These are phyloP conservation scores for Diaporthe sp. DNA, from an alignment of 2,329 filamentous ascomycete species.

Conservation along the genomic window DNA sequence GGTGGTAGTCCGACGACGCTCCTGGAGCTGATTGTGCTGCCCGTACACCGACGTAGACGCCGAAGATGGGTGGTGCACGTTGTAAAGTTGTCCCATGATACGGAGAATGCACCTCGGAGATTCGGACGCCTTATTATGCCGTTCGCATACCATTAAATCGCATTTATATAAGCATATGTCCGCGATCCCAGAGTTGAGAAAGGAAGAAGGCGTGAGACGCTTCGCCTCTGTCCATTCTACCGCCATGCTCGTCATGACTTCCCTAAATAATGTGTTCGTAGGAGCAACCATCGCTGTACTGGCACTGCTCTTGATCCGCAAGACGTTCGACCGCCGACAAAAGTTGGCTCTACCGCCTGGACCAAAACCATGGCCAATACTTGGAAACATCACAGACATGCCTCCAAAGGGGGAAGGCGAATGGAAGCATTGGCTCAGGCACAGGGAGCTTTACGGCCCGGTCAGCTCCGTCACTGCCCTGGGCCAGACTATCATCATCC, in stretches of 20 bases:
- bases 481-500: conserved; percentile 51
- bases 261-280: background rate
- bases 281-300: background rate
- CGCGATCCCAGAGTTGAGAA: background rate
- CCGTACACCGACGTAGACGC: background rate
- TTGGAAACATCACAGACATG: conserved; percentile 62
- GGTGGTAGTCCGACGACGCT: background rate
- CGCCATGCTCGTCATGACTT: background rate
- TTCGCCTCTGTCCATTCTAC: background rate
- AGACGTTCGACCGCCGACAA: too few relatives aligned
- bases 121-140: background rate
- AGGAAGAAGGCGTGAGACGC: background rate
- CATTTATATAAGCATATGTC: background rate
- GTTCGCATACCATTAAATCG: background rate
- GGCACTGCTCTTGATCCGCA: background rate
- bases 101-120: background rate
- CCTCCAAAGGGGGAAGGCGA: conserved; percentile 49
- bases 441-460: conserved; percentile 50
- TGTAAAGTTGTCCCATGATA: background rate
- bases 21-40: background rate
- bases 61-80: background rate
- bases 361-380: conserved; percentile 56
- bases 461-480: conserved; percentile 53
- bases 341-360: conserved; percentile 53
- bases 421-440: conserved; percentile 53